A percentile compares a stretch with the other conserved stretches of the same genome.
Conservation (phyloP, 2,329 filamentous ascomycete species). For the Canariomyces notabilis region DNA sequence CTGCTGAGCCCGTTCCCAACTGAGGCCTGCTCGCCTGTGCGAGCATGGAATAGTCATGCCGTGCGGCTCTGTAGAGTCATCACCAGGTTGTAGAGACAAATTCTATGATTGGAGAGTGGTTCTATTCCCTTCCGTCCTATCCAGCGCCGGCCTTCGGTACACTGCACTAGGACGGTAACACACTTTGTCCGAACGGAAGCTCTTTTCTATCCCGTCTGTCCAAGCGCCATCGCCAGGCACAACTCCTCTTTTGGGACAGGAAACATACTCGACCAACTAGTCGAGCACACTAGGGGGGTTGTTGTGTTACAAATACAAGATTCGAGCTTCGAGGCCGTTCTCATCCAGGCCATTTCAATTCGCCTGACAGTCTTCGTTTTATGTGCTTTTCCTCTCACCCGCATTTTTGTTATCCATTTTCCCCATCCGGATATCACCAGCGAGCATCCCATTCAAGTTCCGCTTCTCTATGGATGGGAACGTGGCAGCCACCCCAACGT, state of each 20-base stretch:
- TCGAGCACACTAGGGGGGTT: neutral
- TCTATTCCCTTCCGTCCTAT: slow-evolving; percentile 5
- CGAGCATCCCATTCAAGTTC: slow-evolving; percentile 4
- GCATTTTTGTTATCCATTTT: slow-evolving; percentile 5
- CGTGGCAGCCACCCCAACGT: neutral
- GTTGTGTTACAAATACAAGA: slow-evolving; percentile 6
- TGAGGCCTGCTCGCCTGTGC: too few relatives aligned
- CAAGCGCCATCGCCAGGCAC: neutral
- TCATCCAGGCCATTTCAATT: neutral
- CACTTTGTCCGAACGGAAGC: slow-evolving; percentile 2
- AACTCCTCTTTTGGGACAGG: slow-evolving; percentile 2
- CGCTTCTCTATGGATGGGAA: slow-evolving; percentile 10
- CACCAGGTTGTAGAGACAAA: neutral
- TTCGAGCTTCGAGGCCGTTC: neutral
- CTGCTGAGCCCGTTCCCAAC: too few relatives aligned
- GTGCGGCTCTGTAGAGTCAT: neutral
- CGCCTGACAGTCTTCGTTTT: slow-evolving; percentile 5
- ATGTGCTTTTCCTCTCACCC: neutral
- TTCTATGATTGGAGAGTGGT: slow-evolving; percentile 10
- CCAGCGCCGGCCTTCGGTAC: neutral
- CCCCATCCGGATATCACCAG: slow-evolving; percentile 6
- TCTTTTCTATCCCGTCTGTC: slow-evolving; percentile 9
- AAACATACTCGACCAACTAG: slow-evolving; percentile 7
- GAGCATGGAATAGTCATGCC: too few relatives aligned
- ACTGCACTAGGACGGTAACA: neutral